Percentiles rank a stretch among this genome's conserved stretches.
phyloP scores from a whole-genome alignment of 495 filamentous ascomycete genomes.

The Xylaria flabelliformis region DNA sequence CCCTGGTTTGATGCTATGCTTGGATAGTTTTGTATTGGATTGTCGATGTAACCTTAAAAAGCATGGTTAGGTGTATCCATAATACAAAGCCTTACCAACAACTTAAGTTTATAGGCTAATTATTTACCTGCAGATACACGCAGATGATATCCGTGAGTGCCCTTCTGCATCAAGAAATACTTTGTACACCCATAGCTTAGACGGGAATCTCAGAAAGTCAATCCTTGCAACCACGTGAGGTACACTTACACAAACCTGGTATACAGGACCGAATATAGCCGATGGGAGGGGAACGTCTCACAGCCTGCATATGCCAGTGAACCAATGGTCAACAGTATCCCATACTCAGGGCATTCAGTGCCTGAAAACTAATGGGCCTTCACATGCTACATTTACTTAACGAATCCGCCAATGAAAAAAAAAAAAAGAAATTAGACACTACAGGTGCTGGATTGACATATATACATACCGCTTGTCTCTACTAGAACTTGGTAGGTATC shows the following conservation, averaged over 20 bases:
- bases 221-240: slow-evolving; percentile 13
- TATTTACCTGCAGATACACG: not conserved
- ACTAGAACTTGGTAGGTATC: not conserved
- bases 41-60: not conserved
- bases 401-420: not conserved
- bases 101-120: not conserved
- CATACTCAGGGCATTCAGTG: not conserved
- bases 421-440: not conserved
- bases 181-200: not conserved
- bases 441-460: not conserved
- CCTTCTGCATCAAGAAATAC: not conserved
- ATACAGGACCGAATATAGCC: not conserved
- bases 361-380: not conserved
- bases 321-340: not conserved
- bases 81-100: too few species aligned
- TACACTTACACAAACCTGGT: not conserved
- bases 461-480: not conserved
- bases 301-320: not conserved
- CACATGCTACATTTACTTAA: not conserved
- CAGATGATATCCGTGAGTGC: not conserved
- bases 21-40: not conserved
- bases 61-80: too few species aligned
- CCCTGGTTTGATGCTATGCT: not conserved
- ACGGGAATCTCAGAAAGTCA: not conserved
- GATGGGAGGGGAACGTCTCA: not conserved